Percentiles rank a stretch among this genome's conserved stretches.
phyloP scores from a whole-genome alignment of 306 rosid genomes.

The Cicer pinnatifidum region DNA sequence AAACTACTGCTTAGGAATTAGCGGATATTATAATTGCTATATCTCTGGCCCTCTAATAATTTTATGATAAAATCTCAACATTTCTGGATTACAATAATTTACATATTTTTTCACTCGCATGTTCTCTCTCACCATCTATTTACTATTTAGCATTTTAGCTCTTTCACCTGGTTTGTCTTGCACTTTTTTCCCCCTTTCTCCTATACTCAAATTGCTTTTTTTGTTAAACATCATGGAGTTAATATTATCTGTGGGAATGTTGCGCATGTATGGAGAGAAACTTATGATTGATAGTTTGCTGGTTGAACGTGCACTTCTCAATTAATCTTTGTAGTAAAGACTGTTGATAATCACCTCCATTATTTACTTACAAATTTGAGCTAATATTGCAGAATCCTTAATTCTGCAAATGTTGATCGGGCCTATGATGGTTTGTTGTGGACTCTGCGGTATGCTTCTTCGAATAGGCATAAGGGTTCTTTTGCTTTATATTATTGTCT shows the following conservation, averaged over 20 bases:
- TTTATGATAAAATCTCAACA: slow-evolving; percentile 31
- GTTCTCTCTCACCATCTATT: slow-evolving; percentile 3
- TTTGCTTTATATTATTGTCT: slow-evolving; percentile 35
- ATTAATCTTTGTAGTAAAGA: slow-evolving; percentile 25
- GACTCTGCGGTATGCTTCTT: slow-evolving; percentile 77
- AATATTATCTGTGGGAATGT: slow-evolving; percentile 21
- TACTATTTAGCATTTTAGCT: background rate
- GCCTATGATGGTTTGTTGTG: slow-evolving; percentile 86
- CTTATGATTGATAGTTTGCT: slow-evolving; percentile 29
- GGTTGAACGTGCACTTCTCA: slow-evolving; percentile 27
- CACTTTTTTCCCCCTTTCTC: background rate
- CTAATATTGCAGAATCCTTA: slow-evolving; percentile 75
- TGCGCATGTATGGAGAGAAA: slow-evolving; percentile 30
- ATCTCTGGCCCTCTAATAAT: slow-evolving; percentile 14
- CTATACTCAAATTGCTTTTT: slow-evolving; percentile 14
- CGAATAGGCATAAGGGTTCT: slow-evolving; percentile 23
- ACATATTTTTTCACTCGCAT: background rate
- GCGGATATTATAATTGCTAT: slow-evolving; percentile 10
- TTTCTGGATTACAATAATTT: slow-evolving; percentile 19
- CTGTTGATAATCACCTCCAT: slow-evolving; percentile 27
- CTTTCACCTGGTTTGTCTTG: background rate
- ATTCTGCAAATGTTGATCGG: slow-evolving; percentile 76
- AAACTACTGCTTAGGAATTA: slow-evolving; percentile 27
- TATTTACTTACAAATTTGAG: slow-evolving; percentile 47
- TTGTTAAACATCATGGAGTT: background rate